These are phyloP conservation scores for Lentinula sp. DNA, from an alignment of 768 basidiomycete species.

Conservation along the genomic window DNA sequence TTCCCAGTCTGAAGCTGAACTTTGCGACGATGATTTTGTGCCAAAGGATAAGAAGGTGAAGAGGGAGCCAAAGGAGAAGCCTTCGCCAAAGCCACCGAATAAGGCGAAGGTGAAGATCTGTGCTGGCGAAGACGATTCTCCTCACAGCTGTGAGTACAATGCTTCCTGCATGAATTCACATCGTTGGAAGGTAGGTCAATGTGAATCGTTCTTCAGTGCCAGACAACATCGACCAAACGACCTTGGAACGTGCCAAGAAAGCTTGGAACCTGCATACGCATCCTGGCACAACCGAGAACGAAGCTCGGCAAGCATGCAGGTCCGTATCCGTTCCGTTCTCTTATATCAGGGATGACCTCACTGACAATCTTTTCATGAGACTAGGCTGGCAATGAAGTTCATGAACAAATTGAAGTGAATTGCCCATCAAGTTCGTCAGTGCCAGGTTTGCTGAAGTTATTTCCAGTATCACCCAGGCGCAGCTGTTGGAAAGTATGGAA, in stretches of 20 bases:
- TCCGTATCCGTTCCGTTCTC: neutral
- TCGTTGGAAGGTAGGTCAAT: neutral
- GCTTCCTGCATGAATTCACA: neutral
- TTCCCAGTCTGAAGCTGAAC: too few relatives aligned
- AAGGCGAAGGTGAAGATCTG: neutral
- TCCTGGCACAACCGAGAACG: neutral
- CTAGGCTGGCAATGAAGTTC: neutral
- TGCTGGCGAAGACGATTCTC: neutral
- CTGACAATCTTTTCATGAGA: neutral
- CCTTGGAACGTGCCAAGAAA: neutral
- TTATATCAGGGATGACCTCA: neutral
- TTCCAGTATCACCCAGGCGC: conserved; percentile 21
- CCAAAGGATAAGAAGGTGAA: neutral
- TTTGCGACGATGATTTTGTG: neutral
- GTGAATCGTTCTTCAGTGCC: neutral
- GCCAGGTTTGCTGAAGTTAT: neutral
- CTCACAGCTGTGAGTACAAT: neutral
- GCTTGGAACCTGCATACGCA: neutral
- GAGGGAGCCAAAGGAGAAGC: neutral
- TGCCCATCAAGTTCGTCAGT: neutral
- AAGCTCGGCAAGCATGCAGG: neutral
- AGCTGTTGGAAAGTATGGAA: conserved; percentile 17
- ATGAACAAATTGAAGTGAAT: neutral
- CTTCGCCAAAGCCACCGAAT: neutral
- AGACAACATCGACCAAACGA: neutral